These are phyloP conservation scores for Chrysochromulina tobinii DNA, from an alignment of 78 protist species.

Conservation along the genomic window DNA sequence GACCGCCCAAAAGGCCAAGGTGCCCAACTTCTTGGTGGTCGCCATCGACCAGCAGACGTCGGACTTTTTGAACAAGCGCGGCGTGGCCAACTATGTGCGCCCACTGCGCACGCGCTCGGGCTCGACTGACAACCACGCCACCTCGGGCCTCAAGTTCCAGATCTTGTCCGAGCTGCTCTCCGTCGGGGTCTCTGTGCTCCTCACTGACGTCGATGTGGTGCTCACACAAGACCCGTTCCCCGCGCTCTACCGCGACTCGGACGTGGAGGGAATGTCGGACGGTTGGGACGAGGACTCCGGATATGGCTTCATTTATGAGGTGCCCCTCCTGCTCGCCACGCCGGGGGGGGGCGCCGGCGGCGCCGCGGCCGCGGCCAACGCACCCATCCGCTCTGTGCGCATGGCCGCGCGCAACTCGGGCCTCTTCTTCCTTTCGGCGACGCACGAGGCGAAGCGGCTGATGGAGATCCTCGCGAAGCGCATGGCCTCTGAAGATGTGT, in stretches of 20 bases:
- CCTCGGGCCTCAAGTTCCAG: background rate
- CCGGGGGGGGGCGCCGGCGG: background rate
- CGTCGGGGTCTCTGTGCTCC: background rate
- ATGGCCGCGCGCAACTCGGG: constrained; percentile 26
- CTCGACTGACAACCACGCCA: constrained; percentile 14
- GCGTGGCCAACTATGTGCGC: background rate
- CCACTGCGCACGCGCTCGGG: background rate
- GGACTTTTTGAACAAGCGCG: background rate
- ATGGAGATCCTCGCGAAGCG: background rate
- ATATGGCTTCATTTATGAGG: background rate
- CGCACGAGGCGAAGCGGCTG: background rate
- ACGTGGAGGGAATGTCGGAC: constrained; percentile 24
- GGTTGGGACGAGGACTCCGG: constrained; percentile 20
- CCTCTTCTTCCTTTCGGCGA: constrained; percentile 9
- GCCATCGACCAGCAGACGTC: background rate
- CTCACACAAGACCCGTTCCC: background rate
- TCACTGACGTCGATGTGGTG: background rate
- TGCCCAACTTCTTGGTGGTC: background rate
- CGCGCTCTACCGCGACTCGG: background rate
- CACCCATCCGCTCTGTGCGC: background rate
- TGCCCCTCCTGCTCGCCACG: background rate
- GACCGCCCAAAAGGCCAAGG: background rate
- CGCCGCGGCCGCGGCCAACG: too few relatives aligned
- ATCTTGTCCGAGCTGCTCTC: background rate
- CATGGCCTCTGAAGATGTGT: background rate